Conservation (phyloP, 805 yeast species). For the Zygosaccharomyces rouxii region DNA sequence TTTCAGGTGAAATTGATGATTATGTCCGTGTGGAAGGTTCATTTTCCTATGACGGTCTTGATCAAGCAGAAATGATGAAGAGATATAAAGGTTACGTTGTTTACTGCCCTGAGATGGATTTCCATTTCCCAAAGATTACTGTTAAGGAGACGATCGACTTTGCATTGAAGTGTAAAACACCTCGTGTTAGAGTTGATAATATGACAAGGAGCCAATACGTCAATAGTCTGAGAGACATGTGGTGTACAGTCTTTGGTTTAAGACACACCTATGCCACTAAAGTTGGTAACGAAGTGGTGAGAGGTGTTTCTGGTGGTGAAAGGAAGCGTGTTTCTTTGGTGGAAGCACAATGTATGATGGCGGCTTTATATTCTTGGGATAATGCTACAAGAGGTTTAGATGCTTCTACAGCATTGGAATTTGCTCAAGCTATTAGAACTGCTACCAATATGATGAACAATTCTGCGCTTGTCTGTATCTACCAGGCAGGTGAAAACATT, state of each 20-base stretch:
- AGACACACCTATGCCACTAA: constrained; percentile 57
- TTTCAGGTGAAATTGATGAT: constrained; percentile 44
- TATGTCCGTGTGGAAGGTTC: constrained; percentile 38
- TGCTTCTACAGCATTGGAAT: constrained; percentile 67
- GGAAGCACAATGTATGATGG: constrained; percentile 54
- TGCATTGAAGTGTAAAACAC: constrained; percentile 48
- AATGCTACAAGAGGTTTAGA: constrained; percentile 70
- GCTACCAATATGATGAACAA: constrained; percentile 52
- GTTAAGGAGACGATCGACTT: constrained; percentile 49
- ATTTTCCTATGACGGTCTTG: constrained; percentile 47
- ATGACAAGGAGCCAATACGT: constrained; percentile 40
- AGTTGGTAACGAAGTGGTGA: constrained; percentile 62
- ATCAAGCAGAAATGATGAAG: constrained; percentile 45
- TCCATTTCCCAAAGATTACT: constrained; percentile 48
- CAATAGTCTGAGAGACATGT: constrained; percentile 37
- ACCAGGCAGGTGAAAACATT: constrained; percentile 64
- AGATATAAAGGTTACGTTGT: constrained; percentile 46
- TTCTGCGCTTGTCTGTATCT: constrained; percentile 61
- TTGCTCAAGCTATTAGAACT: constrained; percentile 54
- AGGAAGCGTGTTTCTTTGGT: constrained; percentile 68
- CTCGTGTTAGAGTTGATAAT: constrained; percentile 41
- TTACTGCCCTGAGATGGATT: constrained; percentile 49
- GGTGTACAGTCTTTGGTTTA: constrained; percentile 49
- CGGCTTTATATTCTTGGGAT: constrained; percentile 58
- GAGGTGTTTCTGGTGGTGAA: constrained; percentile 74